Evolutionary conservation across 306 rosid genomes (phyloP).

Genomic region (Rosa persica): DNA sequence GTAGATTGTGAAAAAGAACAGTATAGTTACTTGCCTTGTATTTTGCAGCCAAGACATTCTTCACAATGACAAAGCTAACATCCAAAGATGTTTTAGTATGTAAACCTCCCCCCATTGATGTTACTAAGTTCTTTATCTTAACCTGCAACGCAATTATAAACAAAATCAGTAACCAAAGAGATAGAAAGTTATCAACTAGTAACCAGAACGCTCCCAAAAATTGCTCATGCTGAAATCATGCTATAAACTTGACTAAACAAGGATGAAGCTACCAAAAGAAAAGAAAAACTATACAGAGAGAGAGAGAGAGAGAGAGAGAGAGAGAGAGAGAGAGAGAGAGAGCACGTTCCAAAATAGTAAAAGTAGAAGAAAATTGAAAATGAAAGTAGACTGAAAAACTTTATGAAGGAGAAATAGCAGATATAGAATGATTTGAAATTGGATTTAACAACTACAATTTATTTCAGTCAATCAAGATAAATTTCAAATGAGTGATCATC

Average conservation of each 20-base stretch:
- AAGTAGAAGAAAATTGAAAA: conserved; percentile 6
- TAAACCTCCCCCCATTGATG: conserved; percentile 88
- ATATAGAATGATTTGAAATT: background rate
- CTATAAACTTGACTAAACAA: background rate
- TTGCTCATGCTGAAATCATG: background rate
- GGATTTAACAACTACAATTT: background rate
- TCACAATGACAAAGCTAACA: conserved; percentile 78
- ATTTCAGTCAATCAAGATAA: too few species aligned
- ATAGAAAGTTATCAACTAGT: background rate
- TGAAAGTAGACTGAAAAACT: background rate
- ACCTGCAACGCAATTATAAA: conserved; percentile 41
- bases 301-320: too few species aligned
- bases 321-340: background rate
- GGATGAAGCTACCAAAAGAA: background rate
- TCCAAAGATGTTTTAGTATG: conserved; percentile 59
- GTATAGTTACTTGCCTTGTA: conserved; percentile 63
- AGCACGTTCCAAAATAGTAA: background rate
- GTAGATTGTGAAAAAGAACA: conserved; percentile 8
- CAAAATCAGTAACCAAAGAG: background rate
- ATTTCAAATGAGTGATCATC: too few species aligned
- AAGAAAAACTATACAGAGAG: background rate
- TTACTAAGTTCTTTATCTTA: conserved; percentile 67
- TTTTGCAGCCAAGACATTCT: conserved; percentile 86
- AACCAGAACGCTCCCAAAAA: background rate
- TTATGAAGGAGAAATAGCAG: background rate